Base-by-base conservation (phyloP, 1,284 basidiomycete genomes). In the Pisolithus thermaeus region DNA sequence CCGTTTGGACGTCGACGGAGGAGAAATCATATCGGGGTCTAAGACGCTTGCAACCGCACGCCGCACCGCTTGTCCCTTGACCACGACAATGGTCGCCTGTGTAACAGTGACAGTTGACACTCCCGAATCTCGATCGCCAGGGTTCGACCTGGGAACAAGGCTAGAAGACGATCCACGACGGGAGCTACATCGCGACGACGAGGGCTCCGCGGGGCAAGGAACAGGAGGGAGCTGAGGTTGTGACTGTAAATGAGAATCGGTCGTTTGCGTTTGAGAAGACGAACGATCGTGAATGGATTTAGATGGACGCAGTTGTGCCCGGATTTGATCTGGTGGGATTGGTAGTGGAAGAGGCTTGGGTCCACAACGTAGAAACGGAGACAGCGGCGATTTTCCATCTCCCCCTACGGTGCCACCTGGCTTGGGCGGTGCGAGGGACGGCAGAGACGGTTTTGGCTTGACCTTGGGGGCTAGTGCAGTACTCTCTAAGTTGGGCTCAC, bases 41-140 rank as follows among this genome's bases (percentile, higher is more conserved):
- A 79, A 64, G 11, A 81, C 69, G 50, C 74, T 76, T 8, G 78
- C 79, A 7, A 74, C 70, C 8, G 74, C 73, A 46, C 74, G 69
- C 22, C 72, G 74, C 32, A 75, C 59, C 27, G 66, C 65, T 27
- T 70, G 72, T 7, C 62, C 59, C 46, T 59, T 69, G 3, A 66
- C 63, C 12, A 66, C 62, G 11, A 71, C 63, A 49, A 81, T 71
- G 7, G 75, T 78, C 9, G 73, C 76, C 42, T 71, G 71, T 7
- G 75, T 69, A 20, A 79, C 73, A 32, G 77, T 78, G 27, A 74
- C 68, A 28, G 66, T 79, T 18, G 77, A 78, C n/a, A 75, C 65
- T 54, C 70, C 74, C 51, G 79, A 81, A 58, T 79, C 74, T 25
- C 79, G 66, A 50, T 76, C 74, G 11, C 59, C 48, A 1, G 55